phyloP scores from a whole-genome alignment of 139 green algal genomes.

The Chlorokybus atmophyticus region DNA sequence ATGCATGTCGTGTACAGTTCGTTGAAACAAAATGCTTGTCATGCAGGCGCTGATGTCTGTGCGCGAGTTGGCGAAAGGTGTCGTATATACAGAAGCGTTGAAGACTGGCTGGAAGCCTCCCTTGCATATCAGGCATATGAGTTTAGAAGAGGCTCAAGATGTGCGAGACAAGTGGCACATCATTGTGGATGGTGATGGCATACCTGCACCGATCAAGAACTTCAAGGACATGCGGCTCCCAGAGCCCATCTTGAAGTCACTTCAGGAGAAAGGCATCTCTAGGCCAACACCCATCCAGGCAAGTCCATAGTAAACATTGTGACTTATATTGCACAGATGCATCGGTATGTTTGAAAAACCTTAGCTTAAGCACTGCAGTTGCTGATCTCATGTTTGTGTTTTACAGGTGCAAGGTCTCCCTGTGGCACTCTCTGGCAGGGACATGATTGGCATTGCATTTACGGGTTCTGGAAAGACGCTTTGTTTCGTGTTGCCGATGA shows the following conservation, averaged over 20 bases:
- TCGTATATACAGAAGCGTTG: conserved; percentile 57
- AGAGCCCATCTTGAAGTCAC: conserved; percentile 16
- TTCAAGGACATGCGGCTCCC: conserved; percentile 66
- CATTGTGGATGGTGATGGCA: conserved; percentile 62
- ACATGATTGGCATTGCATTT: conserved; percentile 98
- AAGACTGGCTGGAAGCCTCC: conserved; percentile 87
- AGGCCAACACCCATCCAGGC: conserved; percentile 24
- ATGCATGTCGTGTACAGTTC: too few relatives aligned
- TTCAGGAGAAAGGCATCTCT: conserved; percentile 69
- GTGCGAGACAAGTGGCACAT: conserved; percentile 82
- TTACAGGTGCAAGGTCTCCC: conserved; percentile 92
- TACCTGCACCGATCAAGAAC: conserved; percentile 71
- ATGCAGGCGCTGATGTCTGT: conserved; percentile 84
- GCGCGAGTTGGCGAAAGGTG: conserved; percentile 76
- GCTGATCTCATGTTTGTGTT: too few relatives aligned
- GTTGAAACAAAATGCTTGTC: too few relatives aligned
- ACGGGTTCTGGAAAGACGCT: conserved; percentile 94
- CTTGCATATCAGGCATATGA: conserved; percentile 50
- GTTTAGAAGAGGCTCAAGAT: conserved; percentile 44
- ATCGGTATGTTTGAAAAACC: too few relatives aligned
- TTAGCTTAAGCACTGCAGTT: too few relatives aligned
- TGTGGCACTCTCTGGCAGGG: conserved; percentile 72
- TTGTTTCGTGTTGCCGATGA: conserved; percentile 80
- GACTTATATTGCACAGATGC: not conserved
- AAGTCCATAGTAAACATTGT: not conserved